phyloP scores from a whole-genome alignment of 192 early-diverging fungal genomes.

The Phlyctochytrium arcticum region DNA sequence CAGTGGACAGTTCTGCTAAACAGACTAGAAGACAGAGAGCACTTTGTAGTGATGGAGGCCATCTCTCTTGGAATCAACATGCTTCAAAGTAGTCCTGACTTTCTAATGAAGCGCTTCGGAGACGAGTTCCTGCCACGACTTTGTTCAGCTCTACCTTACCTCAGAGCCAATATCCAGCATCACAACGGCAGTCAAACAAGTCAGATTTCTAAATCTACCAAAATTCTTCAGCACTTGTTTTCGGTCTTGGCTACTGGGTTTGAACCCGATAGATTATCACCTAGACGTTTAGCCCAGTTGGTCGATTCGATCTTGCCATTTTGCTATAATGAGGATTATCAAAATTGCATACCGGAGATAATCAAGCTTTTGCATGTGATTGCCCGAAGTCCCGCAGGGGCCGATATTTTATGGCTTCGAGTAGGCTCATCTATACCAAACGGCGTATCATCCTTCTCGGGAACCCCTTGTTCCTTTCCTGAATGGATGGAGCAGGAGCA shows the following conservation, averaged over 20 bases:
- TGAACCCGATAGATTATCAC: neutral
- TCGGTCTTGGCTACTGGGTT: neutral
- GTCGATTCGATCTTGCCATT: no score
- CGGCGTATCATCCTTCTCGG: no score
- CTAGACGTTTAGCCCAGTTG: neutral
- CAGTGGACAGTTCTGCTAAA: slow-evolving; percentile 29
- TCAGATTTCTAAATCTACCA: neutral
- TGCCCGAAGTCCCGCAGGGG: no score
- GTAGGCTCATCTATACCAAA: no score
- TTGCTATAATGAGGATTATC: no score
- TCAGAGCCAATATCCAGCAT: neutral
- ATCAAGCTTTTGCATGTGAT: no score
- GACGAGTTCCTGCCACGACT: slow-evolving; percentile 20
- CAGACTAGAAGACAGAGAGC: slow-evolving; percentile 17
- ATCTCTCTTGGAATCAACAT: neutral
- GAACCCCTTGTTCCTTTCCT: no score
- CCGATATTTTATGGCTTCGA: no score
- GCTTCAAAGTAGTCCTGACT: neutral
- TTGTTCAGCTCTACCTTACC: neutral
- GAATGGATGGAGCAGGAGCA: no score
- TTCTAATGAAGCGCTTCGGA: slow-evolving; percentile 19
- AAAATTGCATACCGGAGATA: no score
- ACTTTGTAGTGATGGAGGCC: slow-evolving; percentile 35
- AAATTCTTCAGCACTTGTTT: neutral
- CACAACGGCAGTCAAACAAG: neutral